Evolutionary conservation across 2,329 filamentous ascomycete species (phyloP).

Genomic region (Beauveria pseudobassiana): DNA sequence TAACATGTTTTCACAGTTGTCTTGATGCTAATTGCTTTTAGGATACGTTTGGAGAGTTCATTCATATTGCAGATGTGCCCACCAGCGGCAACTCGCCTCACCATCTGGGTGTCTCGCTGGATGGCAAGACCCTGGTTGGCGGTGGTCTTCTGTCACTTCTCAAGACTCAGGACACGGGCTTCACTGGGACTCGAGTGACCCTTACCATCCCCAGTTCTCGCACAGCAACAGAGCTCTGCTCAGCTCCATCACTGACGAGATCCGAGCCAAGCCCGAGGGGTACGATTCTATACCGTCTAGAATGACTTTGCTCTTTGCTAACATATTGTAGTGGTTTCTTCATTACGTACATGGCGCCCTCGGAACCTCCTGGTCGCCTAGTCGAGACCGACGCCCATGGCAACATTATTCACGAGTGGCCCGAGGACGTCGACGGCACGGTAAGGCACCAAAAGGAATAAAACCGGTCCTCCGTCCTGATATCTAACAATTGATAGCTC

Average conservation of each 20-base stretch:
- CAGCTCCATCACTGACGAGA: slow-evolving; percentile 53
- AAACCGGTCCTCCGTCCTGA: no score
- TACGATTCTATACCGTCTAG: slow-evolving; percentile 14
- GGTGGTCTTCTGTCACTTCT: slow-evolving; percentile 51
- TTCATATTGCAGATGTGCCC: slow-evolving; percentile 51
- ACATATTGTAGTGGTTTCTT: slow-evolving; percentile 39
- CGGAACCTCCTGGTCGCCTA: slow-evolving; percentile 51
- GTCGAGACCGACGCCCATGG: slow-evolving; percentile 52
- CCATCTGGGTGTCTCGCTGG: slow-evolving; percentile 45
- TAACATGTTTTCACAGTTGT: not conserved
- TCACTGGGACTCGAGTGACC: slow-evolving; percentile 52
- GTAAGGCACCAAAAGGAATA: not conserved
- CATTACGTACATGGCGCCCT: slow-evolving; percentile 55
- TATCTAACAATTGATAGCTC: slow-evolving; percentile 20
- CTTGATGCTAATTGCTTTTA: slow-evolving; percentile 15
- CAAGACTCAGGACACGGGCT: slow-evolving; percentile 55
- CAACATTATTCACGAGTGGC: slow-evolving; percentile 56
- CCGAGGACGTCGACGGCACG: slow-evolving; percentile 44
- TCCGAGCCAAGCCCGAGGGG: slow-evolving; percentile 55
- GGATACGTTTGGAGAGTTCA: slow-evolving; percentile 54
- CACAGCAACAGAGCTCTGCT: slow-evolving; percentile 54
- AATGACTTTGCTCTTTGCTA: not conserved
- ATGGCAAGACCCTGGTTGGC: slow-evolving; percentile 50
- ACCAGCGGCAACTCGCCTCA: slow-evolving; percentile 54
- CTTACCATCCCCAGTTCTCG: slow-evolving; percentile 50